Evolutionary conservation across 768 basidiomycete genomes (phyloP), one percentile per base, ranked within the genome.

Genomic region (Myochromella boudieri): DNA sequence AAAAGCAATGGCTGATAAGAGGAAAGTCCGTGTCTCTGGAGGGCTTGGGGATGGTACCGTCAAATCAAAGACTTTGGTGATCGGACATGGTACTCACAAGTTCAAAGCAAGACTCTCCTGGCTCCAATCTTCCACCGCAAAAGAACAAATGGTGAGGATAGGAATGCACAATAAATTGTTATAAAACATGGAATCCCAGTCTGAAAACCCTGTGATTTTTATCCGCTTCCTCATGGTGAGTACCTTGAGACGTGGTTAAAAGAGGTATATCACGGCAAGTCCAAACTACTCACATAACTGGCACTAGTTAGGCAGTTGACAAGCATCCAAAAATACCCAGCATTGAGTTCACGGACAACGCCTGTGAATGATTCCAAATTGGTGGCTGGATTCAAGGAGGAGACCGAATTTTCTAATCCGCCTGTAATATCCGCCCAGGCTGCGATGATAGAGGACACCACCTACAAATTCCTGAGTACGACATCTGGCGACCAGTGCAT

Each of bases 101-200:
- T 95, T 98, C 39, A 77, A 72, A 27, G 65, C 65, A 27, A 99
- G 72, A 62, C 84, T 94, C 37, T 79, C 85, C 7, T 72, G 70
- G 27, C 85, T 79, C 97, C 97, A 99, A 62, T 97, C 84, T 68
- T 99, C 97, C 24, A 87, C 67, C 38, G 92, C 54, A 54, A 98
- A 54, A 7, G 95, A 97, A 60, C 86, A 91, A 41, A 91, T 58
- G 44, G 78, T 75, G 34, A 99, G 72, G 29, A 97, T 84, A 4
- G 97, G 97, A 57, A 98, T 95, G 15, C 92, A 95, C 42, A 98
- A 71, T 36, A 97, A 64, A 66, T 98, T 99, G 72, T 95, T 97
- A 75, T 98, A 98, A 71, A 92, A 95, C 94, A 97, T 97, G 10
- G 94, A 86, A 61, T 97, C 95, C 95, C 94, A 97, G 60, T 99